These are phyloP conservation scores for Phytopythium litorale DNA, from an alignment of 352 stramenopile genomes.

Conservation along the genomic window DNA sequence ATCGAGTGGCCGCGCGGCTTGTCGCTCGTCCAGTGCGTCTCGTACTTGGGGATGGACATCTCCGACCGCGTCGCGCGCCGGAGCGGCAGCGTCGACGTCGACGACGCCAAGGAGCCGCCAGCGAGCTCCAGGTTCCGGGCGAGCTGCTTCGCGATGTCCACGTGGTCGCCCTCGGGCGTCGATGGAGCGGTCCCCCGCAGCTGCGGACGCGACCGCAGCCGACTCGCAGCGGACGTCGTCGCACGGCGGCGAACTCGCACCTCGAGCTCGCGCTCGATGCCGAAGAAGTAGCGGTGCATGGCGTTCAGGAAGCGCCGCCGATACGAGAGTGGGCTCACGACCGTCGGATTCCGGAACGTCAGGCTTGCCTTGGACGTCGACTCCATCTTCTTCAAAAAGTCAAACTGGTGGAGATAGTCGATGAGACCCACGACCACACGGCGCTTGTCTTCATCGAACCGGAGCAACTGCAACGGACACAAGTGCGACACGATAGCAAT, in stretches of 20 bases:
- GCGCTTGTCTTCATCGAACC: conserved; percentile 78
- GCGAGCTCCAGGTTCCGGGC: conserved; percentile 5
- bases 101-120: background rate
- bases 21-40: conserved; percentile 32
- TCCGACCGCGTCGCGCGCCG: conserved; percentile 15
- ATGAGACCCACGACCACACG: conserved; percentile 77
- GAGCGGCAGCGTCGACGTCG: conserved; percentile 10
- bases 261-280: conserved; percentile 73
- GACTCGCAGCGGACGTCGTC: conserved; percentile 20
- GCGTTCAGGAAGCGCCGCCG: conserved; percentile 78
- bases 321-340: conserved; percentile 81
- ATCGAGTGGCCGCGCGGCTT: conserved; percentile 46
- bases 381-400: conserved; percentile 89
- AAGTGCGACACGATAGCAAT: conserved; percentile 1
- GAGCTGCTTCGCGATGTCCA: conserved; percentile 5
- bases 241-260: conserved; percentile 59
- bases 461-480: conserved; percentile 38
- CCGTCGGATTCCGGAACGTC: conserved; percentile 79
- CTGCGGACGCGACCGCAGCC: conserved; percentile 1
- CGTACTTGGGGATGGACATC: conserved; percentile 20
- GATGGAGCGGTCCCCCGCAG: background rate
- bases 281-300: conserved; percentile 79
- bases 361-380: conserved; percentile 83
- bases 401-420: conserved; percentile 86
- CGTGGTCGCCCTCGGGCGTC: conserved; percentile 5